phyloP scores from a whole-genome alignment of 768 basidiomycete species.

The Tulasnella calospora region DNA sequence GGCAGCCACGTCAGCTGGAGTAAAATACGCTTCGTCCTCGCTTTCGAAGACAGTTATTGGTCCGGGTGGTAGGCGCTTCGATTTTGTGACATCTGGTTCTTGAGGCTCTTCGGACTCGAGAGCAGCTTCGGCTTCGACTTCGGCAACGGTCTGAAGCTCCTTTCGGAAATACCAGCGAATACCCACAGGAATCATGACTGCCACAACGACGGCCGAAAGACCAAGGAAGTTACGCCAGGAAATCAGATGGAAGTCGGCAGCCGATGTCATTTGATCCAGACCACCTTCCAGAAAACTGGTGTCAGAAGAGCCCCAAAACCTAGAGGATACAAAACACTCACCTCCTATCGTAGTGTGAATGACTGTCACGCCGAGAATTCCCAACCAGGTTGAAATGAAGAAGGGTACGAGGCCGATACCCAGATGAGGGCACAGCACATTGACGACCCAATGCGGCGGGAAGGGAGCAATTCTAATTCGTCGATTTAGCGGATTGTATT shows the following conservation, averaged over 20 bases:
- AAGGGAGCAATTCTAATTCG: conserved; percentile 73
- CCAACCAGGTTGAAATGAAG: conserved; percentile 86
- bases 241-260: conserved; percentile 89
- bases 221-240: conserved; percentile 88
- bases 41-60: conserved; percentile 9
- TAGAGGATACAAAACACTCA: conserved; percentile 36
- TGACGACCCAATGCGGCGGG: conserved; percentile 90
- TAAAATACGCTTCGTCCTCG: conserved; percentile 6
- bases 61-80: neutral
- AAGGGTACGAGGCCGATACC: conserved; percentile 81
- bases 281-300: conserved; percentile 39
- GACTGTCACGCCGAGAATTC: conserved; percentile 83
- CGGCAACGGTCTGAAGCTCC: conserved; percentile 44
- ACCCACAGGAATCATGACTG: conserved; percentile 90
- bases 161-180: conserved; percentile 75
- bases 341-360: conserved; percentile 90
- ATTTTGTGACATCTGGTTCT: neutral
- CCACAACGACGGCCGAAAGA: conserved; percentile 76
- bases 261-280: conserved; percentile 90
- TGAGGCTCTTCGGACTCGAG: conserved; percentile 32
- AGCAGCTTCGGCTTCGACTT: conserved; percentile 38
- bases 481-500: neutral
- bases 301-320: neutral
- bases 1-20: neutral
- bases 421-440: conserved; percentile 86